A percentile compares a stretch with the other conserved stretches of the same genome.
phyloP scores from a whole-genome alignment of 805 yeast genomes.

The Martiniozyma abietophila region DNA sequence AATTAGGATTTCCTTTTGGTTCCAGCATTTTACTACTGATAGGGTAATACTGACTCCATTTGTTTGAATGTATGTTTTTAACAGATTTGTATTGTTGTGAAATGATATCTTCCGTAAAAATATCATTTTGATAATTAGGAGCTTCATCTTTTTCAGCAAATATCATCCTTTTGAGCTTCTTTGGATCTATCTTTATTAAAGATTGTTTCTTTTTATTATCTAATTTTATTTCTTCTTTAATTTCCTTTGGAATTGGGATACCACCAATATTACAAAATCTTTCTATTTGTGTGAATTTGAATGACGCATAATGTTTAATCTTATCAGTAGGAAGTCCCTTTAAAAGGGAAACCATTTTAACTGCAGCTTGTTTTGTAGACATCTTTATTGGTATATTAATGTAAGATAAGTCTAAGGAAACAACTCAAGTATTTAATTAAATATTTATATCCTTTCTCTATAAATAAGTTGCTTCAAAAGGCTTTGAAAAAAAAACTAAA shows the following conservation, averaged over 20 bases:
- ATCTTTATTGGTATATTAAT: conserved; percentile 1
- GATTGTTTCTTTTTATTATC: conserved; percentile 30
- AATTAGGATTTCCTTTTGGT: conserved; percentile 82
- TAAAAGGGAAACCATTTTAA: conserved; percentile 46
- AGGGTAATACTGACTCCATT: conserved; percentile 53
- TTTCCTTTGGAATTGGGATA: conserved; percentile 29
- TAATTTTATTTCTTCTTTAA: conserved; percentile 25
- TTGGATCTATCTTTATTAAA: conserved; percentile 25
- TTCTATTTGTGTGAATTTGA: conserved; percentile 56
- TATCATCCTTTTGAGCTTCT: conserved; percentile 31
- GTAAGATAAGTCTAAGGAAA: too few relatives aligned
- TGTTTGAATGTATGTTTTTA: conserved; percentile 47
- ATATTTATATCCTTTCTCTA: too few relatives aligned
- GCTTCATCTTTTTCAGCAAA: conserved; percentile 27
- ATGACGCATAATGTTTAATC: conserved; percentile 58
- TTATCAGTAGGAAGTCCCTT: conserved; percentile 63
- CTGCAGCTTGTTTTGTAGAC: conserved; percentile 26
- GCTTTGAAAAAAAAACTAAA: too few relatives aligned
- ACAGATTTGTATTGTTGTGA: conserved; percentile 49
- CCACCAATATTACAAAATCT: conserved; percentile 47
- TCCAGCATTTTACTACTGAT: conserved; percentile 54
- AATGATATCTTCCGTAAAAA: conserved; percentile 39
- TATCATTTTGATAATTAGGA: conserved; percentile 37
- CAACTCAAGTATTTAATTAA: too few relatives aligned
- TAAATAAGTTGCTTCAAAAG: too few relatives aligned